phyloP scores from a whole-genome alignment of 495 filamentous ascomycete species.

The Evernia prunastri region DNA sequence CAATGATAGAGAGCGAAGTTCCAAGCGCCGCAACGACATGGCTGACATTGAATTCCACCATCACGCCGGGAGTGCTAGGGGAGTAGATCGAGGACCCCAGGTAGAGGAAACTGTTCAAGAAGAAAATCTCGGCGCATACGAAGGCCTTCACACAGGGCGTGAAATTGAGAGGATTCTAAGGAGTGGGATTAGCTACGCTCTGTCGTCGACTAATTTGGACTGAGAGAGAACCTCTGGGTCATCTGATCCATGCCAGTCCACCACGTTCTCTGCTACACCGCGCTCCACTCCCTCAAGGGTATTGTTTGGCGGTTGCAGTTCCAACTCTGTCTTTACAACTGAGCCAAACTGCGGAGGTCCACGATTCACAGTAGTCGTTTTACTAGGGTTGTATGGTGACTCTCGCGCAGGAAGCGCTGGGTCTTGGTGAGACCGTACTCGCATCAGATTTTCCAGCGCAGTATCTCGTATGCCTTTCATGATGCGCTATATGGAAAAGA shows the following conservation, averaged over 20 bases:
- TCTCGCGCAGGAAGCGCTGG: background rate
- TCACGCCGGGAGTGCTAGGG: constrained; percentile 31
- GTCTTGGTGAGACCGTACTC: background rate
- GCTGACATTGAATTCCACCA: constrained; percentile 39
- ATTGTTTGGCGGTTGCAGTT: background rate
- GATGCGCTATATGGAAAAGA: background rate
- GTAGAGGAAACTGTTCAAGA: constrained; percentile 39
- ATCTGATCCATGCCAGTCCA: constrained; percentile 29
- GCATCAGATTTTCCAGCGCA: background rate
- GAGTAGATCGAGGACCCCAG: constrained; percentile 40
- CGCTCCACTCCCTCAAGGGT: constrained; percentile 6
- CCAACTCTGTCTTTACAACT: background rate
- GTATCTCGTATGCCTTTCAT: background rate
- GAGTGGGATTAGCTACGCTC: background rate
- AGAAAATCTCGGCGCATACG: constrained; percentile 38
- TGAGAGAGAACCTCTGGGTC: constrained; percentile 29
- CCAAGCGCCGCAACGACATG: constrained; percentile 41
- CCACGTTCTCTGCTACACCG: constrained; percentile 25
- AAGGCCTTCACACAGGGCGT: constrained; percentile 34
- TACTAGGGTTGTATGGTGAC: background rate
- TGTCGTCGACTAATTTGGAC: background rate
- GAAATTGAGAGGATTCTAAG: constrained; percentile 38
- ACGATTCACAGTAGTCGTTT: background rate
- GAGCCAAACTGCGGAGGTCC: background rate
- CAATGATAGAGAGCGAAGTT: constrained; percentile 41